Conservation (phyloP, 345 rosid genomes). For the Ailanthus altissimus region DNA sequence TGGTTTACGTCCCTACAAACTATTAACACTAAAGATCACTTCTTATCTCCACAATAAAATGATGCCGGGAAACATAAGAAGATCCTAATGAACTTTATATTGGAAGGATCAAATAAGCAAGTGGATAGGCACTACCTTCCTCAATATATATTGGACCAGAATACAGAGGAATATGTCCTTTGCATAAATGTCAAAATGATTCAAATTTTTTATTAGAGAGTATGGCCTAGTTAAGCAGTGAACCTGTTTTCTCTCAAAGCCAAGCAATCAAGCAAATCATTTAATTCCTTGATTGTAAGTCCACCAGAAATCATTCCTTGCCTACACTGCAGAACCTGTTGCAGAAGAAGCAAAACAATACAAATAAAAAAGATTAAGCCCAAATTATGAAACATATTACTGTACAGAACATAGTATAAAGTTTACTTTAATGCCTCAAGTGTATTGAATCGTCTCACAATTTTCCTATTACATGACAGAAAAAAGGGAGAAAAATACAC, state of each 20-base stretch:
- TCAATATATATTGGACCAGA: neutral
- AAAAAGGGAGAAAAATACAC: neutral
- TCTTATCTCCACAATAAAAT: too few species aligned
- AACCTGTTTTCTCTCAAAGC: constrained; percentile 81
- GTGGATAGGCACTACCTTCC: neutral
- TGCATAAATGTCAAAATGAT: neutral
- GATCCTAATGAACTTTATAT: neutral
- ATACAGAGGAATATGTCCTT: neutral
- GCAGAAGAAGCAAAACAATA: constrained; percentile 4
- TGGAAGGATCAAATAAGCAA: neutral
- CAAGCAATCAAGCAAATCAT: constrained; percentile 76
- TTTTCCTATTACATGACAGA: too few species aligned
- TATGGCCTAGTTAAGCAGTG: neutral
- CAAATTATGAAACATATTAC: neutral
- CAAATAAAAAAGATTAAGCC: too few species aligned
- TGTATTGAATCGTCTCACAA: neutral
- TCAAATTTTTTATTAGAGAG: neutral
- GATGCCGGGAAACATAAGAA: too few species aligned
- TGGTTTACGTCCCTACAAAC: too few species aligned
- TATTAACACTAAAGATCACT: too few species aligned
- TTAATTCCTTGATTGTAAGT: constrained; percentile 66
- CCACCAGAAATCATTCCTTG: constrained; percentile 86
- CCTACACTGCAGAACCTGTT: constrained; percentile 70
- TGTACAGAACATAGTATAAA: neutral
- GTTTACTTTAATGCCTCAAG: neutral